Evolutionary conservation across 768 basidiomycete genomes (phyloP).

Genomic region (Tephrocybe sp.): DNA sequence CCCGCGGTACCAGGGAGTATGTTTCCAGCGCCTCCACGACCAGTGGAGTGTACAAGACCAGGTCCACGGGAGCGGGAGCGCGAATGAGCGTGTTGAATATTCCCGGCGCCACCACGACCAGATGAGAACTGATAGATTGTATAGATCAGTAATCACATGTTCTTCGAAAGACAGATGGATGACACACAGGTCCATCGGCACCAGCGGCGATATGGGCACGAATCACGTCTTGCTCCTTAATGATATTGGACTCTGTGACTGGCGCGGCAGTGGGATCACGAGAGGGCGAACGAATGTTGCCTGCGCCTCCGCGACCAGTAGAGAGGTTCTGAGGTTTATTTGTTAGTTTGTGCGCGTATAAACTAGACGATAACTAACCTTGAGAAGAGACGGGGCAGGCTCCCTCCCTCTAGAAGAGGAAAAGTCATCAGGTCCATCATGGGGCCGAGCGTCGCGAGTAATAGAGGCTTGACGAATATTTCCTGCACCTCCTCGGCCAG

Average conservation of each 20-base stretch:
- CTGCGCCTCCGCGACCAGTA: constrained; percentile 79
- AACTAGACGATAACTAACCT: constrained; percentile 27
- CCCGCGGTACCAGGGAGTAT: constrained; percentile 36
- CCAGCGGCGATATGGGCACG: constrained; percentile 30
- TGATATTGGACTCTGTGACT: constrained; percentile 27
- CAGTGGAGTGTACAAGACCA: constrained; percentile 44
- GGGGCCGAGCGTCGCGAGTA: constrained; percentile 44
- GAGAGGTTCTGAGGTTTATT: constrained; percentile 41
- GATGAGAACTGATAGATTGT: constrained; percentile 52
- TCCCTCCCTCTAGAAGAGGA: constrained; percentile 65
- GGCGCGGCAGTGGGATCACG: constrained; percentile 38
- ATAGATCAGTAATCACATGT: background rate
- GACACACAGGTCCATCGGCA: constrained; percentile 35
- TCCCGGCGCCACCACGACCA: constrained; percentile 68
- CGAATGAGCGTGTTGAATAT: constrained; percentile 36
- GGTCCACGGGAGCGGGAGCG: constrained; percentile 53
- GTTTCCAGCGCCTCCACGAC: constrained; percentile 69
- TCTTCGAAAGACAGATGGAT: background rate
- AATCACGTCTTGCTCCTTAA: constrained; percentile 40
- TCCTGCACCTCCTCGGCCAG: constrained; percentile 69
- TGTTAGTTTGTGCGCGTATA: constrained; percentile 2
- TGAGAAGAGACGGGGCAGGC: constrained; percentile 32
- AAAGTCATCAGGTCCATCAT: constrained; percentile 54
- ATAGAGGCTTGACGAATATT: constrained; percentile 57
- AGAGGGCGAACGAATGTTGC: constrained; percentile 83